phyloP scores from a whole-genome alignment of 1,139 yeast genomes.

The Citeromyces hawaiiensis region DNA sequence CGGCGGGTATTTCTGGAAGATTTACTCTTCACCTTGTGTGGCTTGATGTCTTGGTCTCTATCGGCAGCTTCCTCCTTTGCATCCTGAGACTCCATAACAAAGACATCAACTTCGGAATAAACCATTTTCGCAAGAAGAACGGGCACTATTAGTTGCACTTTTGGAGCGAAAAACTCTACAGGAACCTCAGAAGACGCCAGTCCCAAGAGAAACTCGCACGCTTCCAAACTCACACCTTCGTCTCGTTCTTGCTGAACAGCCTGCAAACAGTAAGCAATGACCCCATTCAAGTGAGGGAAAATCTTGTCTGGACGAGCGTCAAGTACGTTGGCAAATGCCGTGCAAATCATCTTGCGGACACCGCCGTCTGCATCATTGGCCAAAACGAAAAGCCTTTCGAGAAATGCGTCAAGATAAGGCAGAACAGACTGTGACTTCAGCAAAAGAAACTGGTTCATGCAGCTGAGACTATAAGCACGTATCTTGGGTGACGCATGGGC shows the following conservation, averaged over 20 bases:
- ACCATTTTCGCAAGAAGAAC: slow-evolving; percentile 74
- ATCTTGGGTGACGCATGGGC: slow-evolving; percentile 31
- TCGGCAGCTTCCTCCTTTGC: slow-evolving; percentile 51
- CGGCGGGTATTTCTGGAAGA: slow-evolving; percentile 15
- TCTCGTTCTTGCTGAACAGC: slow-evolving; percentile 49
- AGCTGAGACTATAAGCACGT: slow-evolving; percentile 51
- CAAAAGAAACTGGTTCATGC: slow-evolving; percentile 68
- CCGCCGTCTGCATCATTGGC: slow-evolving; percentile 44
- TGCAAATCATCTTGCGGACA: slow-evolving; percentile 66
- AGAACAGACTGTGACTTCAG: slow-evolving; percentile 53
- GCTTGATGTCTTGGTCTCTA: slow-evolving; percentile 85
- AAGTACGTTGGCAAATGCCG: slow-evolving; percentile 60
- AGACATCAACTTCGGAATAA: slow-evolving; percentile 71
- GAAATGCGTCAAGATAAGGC: slow-evolving; percentile 51
- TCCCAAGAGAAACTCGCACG: slow-evolving; percentile 80
- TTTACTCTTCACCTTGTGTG: slow-evolving; percentile 57
- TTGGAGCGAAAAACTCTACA: slow-evolving; percentile 35
- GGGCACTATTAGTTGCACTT: slow-evolving; percentile 55
- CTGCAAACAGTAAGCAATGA: slow-evolving; percentile 73
- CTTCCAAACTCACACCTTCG: slow-evolving; percentile 77
- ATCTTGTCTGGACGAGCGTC: slow-evolving; percentile 76
- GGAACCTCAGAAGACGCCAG: slow-evolving; percentile 53
- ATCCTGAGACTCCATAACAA: slow-evolving; percentile 57
- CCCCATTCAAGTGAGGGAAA: slow-evolving; percentile 71
- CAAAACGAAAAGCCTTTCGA: slow-evolving; percentile 49